These are phyloP conservation scores for Rhizomucor pusillus DNA, from an alignment of 371 early-diverging fungal species.

Conservation along the genomic window DNA sequence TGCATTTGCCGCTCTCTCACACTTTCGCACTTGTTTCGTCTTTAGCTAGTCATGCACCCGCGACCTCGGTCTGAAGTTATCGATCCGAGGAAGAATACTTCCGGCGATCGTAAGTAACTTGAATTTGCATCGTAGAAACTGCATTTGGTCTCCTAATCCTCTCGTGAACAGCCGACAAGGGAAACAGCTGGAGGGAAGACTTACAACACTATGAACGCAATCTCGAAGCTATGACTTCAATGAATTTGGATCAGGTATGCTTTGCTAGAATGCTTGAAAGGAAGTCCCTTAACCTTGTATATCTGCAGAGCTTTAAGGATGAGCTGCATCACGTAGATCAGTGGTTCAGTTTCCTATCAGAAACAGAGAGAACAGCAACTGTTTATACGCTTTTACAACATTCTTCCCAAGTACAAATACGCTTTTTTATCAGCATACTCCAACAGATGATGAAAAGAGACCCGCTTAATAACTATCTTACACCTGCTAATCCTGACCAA, in stretches of 20 bases:
- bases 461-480: conserved; percentile 48
- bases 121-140: not conserved
- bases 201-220: conserved; percentile 87
- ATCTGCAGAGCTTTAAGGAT: conserved; percentile 71
- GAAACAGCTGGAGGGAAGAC: conserved; percentile 90
- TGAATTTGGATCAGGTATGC: conserved; percentile 74
- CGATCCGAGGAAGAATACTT: too few species aligned
- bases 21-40: too few species aligned
- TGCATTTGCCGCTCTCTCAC: too few species aligned
- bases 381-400: conserved; percentile 88
- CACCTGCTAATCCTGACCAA: conserved; percentile 63
- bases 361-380: conserved; percentile 90
- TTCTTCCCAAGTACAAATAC: conserved; percentile 83
- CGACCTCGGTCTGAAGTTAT: too few species aligned
- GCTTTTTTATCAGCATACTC: conserved; percentile 89
- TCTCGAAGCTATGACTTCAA: conserved; percentile 90
- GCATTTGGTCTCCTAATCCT: not conserved
- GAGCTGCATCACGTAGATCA: conserved; percentile 92
- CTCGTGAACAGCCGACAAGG: conserved; percentile 51
- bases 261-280: not conserved
- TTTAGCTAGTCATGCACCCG: too few species aligned
- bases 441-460: conserved; percentile 85
- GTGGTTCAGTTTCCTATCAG: conserved; percentile 90
- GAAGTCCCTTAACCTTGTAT: not conserved
- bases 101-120: too few species aligned